Base-by-base conservation (phyloP, 108 stramenopile genomes). In the Aurantiochytrium sp. region DNA sequence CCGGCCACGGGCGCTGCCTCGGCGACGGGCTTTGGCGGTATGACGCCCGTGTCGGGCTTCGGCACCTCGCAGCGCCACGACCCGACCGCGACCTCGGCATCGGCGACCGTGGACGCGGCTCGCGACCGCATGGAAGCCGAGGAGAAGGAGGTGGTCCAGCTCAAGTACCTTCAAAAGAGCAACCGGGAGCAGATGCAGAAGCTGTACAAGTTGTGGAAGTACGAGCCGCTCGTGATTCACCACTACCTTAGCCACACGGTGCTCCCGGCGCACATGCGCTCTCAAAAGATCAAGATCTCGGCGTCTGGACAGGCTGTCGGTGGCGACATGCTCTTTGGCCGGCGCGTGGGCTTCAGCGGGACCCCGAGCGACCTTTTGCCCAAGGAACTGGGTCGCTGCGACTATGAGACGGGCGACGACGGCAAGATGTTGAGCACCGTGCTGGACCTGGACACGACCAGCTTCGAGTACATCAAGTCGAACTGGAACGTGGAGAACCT, bases 401-500 rank as follows among this genome's bases (percentile, higher is more conserved):
- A 89, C 48, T 90, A 87, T 53, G 87, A 90, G 85, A 87, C 89
- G 2, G 89, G 89, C 17, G 69, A 81, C 39, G 89, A 90, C 27
- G 89, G 86, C 8, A 73, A 68, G 89, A 90, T 90, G 68, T 8
- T 87, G 0, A 87, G 27, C 6, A 87, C 86, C 0, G 34, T 86
- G 2, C 4, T 87, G 87, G 87, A 87, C 41, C 54, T 31, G 5
- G 48, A 22, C 48, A 53, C 92, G 4, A 54, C 91, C 22, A 41
- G 87, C 4, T 87, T 68, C 45, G 87, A 91, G 12, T 45, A 52
- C 30, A 88, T 93, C 21, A 55, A 87, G 41, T 69, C 41, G 31
- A 54, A 88, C 4, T 93, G 92, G 93, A 92, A 90, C 37, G 92
- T 91, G 21, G 12, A 8, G 87, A 27, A 32, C 0, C 54, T 93